These are phyloP conservation scores for Chromosphaera perkinsii DNA, from an alignment of 208 protist species.

Conservation along the genomic window DNA sequence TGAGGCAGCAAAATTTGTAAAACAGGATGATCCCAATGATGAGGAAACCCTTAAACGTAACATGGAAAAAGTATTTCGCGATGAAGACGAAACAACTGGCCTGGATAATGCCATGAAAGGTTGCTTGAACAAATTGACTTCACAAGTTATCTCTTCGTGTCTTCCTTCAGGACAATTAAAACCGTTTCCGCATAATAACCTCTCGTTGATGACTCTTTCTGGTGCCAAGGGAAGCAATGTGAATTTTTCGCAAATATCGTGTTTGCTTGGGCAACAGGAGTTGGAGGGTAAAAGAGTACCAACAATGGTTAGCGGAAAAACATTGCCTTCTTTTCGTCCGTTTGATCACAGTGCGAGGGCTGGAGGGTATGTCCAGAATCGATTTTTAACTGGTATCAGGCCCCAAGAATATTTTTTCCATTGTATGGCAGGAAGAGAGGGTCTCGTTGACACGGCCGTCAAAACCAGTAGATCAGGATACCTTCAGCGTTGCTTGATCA, in stretches of 20 bases:
- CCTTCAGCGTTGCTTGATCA: constrained; percentile 77
- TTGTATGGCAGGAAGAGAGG: constrained; percentile 97
- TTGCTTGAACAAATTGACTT: constrained; percentile 49
- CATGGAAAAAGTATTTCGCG: neutral
- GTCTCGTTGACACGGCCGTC: constrained; percentile 98
- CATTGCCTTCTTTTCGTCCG: constrained; percentile 69
- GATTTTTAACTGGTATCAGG: constrained; percentile 98
- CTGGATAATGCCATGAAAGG: constrained; percentile 48
- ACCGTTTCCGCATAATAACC: constrained; percentile 92
- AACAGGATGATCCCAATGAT: constrained; percentile 3
- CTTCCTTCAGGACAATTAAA: constrained; percentile 70
- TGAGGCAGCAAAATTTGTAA: constrained; percentile 10
- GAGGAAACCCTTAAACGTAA: neutral
- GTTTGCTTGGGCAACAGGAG: constrained; percentile 88
- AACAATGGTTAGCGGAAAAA: constrained; percentile 91
- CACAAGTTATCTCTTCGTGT: constrained; percentile 61
- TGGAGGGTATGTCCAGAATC: constrained; percentile 65
- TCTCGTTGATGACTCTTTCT: constrained; percentile 94
- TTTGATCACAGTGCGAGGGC: constrained; percentile 59
- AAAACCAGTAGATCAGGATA: constrained; percentile 99
- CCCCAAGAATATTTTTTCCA: constrained; percentile 67
- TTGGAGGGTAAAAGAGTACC: constrained; percentile 94
- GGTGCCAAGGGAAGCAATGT: constrained; percentile 96
- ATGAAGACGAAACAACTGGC: constrained; percentile 8
- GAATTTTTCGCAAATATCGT: constrained; percentile 96